Conservation (phyloP, 179 eudicot genomes). For the Beta macrorhiza region DNA sequence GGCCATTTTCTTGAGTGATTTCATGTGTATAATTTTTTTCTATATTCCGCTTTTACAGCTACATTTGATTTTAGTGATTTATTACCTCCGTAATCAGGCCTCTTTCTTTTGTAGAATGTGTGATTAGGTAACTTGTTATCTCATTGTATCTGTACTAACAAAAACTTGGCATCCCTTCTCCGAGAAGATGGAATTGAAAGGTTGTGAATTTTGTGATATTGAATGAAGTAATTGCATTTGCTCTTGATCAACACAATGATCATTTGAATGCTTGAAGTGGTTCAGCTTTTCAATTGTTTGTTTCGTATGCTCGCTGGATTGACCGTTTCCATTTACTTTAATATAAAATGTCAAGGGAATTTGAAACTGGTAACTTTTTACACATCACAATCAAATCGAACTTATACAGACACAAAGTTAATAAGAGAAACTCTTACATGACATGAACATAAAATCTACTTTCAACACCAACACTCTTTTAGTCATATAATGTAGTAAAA, state of each 20-base stretch:
- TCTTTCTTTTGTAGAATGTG: background rate
- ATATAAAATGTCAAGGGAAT: no score
- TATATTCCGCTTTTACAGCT: no score
- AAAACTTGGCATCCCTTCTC: background rate
- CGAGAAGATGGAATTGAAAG: background rate
- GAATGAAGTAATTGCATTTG: background rate
- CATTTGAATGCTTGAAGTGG: background rate
- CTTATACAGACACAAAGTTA: no score
- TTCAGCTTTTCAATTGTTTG: background rate
- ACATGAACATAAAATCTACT: no score
- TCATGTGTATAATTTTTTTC: slow-evolving; percentile 7
- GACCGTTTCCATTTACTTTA: no score
- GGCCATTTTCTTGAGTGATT: slow-evolving; percentile 18
- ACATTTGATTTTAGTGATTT: background rate
- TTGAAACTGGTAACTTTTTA: no score
- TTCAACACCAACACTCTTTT: no score
- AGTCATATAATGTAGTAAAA: no score
- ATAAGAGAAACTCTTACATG: no score
- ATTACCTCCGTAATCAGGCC: background rate
- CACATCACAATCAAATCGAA: no score
- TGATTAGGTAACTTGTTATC: background rate
- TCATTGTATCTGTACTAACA: slow-evolving; percentile 5
- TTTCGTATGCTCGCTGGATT: background rate
- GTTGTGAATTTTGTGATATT: background rate
- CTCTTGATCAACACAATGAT: background rate